Evolutionary conservation across 2,329 filamentous ascomycete species (phyloP), one percentile per base, ranked within the genome.

Genomic region (Cladosporium sp.): DNA sequence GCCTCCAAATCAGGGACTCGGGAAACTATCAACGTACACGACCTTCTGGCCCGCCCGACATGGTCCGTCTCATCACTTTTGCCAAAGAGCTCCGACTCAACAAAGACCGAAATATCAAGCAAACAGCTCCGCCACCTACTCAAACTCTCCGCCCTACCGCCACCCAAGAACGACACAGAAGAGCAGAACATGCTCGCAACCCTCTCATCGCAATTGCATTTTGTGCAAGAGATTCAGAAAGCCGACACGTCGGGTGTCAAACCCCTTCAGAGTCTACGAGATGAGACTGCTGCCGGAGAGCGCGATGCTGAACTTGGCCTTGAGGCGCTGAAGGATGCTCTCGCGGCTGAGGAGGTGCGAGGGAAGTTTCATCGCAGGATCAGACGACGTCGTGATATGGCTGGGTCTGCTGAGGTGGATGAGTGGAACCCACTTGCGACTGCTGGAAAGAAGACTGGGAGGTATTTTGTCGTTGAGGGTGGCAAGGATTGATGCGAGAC

Each of bases 61-160:
- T 96, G 91, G 91, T 95, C 91, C 39, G 84, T 94, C 57, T 75
- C 80, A 29, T 84, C 86, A 7, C 81, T 95, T 4, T 75, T 93
- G 0, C 81, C 85, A 62, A 54, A 36, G 16, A 59, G 67, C 39
- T 51, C 55, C 2, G 43, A 59, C 38, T 32, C 67, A n/a, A 38
- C 64, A 27, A n/a, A 62, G 1, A 66, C 67, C 33, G 65, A 53
- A 50, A 78, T 94, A 54, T 83, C 85, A 0, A 72, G 82, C 0
- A 65, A 80, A 38, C 83, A 89, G 66, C 78, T 97, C 0, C 82
- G 81, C 59, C 92, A 96, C 67, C 82, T 97, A 8, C 83, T 96
- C 30, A 86, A 88, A 15, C 83, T 97, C 33, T 95, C 91, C 3
- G 91, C 92, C 12, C 83, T 98, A 0, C 90, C 92, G 0, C 77